A percentile compares a stretch with the other conserved stretches of the same genome.
Conservation (phyloP, 23 red algal species). For the Agarophyton chilense region DNA sequence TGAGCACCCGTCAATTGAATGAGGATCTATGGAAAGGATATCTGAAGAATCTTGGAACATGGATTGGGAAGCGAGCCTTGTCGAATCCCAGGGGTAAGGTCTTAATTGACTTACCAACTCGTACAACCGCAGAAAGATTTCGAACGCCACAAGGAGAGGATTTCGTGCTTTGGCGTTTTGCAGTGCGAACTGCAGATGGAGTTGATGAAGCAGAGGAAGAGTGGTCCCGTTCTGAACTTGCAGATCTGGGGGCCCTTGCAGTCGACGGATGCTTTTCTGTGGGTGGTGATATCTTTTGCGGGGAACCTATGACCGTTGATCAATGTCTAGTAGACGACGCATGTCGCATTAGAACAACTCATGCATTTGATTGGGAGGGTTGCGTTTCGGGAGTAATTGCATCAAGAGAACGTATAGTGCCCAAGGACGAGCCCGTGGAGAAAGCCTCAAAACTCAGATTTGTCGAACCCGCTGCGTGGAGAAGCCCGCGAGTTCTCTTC, state of each 20-base stretch:
- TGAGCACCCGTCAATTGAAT: neutral
- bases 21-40: constrained; percentile 63
- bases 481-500: constrained; percentile 47
- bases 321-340: constrained; percentile 44
- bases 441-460: constrained; percentile 26
- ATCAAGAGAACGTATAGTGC: constrained; percentile 31
- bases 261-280: constrained; percentile 69
- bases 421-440: constrained; percentile 1
- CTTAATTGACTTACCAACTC: constrained; percentile 50
- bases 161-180: constrained; percentile 61
- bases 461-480: constrained; percentile 71
- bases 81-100: constrained; percentile 55
- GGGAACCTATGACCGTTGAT: constrained; percentile 62
- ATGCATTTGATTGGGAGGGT: constrained; percentile 83
- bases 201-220: constrained; percentile 69
- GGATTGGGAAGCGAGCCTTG: constrained; percentile 60
- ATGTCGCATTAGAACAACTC: constrained; percentile 60
- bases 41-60: constrained; percentile 62
- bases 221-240: constrained; percentile 63
- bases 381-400: constrained; percentile 70
- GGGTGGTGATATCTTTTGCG: constrained; percentile 42
- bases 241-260: constrained; percentile 55
- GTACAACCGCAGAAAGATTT: constrained; percentile 57
- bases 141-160: constrained; percentile 28
- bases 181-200: constrained; percentile 49